phyloP scores from a whole-genome alignment of 2,329 filamentous ascomycete genomes.

The Ceratocystiopsis sp. region DNA sequence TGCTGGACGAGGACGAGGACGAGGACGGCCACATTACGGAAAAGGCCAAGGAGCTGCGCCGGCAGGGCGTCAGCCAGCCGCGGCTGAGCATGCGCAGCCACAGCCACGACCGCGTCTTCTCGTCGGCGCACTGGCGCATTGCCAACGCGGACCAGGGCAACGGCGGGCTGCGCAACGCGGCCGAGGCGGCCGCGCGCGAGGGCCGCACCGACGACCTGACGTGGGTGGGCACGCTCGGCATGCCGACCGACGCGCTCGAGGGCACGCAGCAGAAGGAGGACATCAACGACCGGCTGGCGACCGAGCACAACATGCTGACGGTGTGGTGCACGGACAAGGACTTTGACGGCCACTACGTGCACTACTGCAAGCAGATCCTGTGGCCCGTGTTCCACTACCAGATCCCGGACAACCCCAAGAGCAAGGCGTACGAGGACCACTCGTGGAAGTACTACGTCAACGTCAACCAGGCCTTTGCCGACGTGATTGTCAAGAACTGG shows the following conservation, averaged over 20 bases:
- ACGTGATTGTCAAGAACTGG: slow-evolving; percentile 80
- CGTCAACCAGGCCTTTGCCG: slow-evolving; percentile 83
- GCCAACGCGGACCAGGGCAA: slow-evolving; percentile 82
- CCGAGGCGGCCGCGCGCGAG: slow-evolving; percentile 57
- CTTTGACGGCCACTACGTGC: slow-evolving; percentile 84
- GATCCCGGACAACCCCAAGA: slow-evolving; percentile 93
- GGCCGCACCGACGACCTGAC: slow-evolving; percentile 56
- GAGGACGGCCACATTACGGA: slow-evolving; percentile 30
- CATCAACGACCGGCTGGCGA: slow-evolving; percentile 66
- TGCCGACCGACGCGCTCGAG: slow-evolving; percentile 76
- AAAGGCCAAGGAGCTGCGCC: slow-evolving; percentile 40
- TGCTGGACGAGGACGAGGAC: slow-evolving; percentile 53
- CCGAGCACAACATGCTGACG: slow-evolving; percentile 65
- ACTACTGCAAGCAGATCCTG: slow-evolving; percentile 94
- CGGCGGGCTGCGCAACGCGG: slow-evolving; percentile 76
- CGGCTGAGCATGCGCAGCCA: slow-evolving; percentile 34
- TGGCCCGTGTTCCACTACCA: slow-evolving; percentile 99
- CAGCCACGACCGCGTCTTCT: slow-evolving; percentile 53
- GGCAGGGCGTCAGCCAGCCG: slow-evolving; percentile 41
- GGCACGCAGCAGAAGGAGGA: slow-evolving; percentile 59
- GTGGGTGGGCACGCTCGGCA: slow-evolving; percentile 87
- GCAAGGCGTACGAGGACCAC: slow-evolving; percentile 94
- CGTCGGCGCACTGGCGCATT: slow-evolving; percentile 66
- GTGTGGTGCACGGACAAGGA: slow-evolving; percentile 84
- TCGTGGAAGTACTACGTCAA: slow-evolving; percentile 92